phyloP scores from a whole-genome alignment of 192 early-diverging fungal species.

The Coemansia sp. region DNA sequence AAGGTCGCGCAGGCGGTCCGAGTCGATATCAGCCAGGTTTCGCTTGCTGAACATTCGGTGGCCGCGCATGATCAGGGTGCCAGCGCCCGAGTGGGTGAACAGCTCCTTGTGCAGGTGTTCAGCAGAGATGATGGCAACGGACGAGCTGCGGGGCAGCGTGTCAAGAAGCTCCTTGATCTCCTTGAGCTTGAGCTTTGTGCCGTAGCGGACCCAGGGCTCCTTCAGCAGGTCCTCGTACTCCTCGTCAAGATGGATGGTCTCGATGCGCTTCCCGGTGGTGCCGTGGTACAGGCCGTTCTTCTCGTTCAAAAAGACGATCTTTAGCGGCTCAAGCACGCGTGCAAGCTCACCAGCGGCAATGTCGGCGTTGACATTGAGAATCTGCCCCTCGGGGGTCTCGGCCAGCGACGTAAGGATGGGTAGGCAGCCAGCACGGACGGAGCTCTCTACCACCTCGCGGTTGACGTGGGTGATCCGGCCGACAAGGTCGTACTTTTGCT shows the following conservation, averaged over 20 bases:
- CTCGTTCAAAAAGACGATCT: slow-evolving; percentile 97
- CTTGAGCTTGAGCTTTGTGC: slow-evolving; percentile 95
- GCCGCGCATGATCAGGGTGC: slow-evolving; percentile 95
- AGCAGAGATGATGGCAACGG: slow-evolving; percentile 98
- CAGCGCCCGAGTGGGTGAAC: slow-evolving; percentile 97
- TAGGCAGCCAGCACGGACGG: slow-evolving; percentile 89
- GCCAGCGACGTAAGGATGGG: slow-evolving; percentile 96
- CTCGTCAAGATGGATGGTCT: slow-evolving; percentile 97
- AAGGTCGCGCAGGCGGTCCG: slow-evolving; percentile 77
- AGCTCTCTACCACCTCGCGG: slow-evolving; percentile 90
- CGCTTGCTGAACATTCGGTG: slow-evolving; percentile 80
- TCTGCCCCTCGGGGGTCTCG: slow-evolving; percentile 93
- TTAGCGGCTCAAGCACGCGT: slow-evolving; percentile 92
- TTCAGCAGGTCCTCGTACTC: slow-evolving; percentile 95
- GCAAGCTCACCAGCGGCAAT: slow-evolving; percentile 97
- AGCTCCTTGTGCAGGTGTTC: slow-evolving; percentile 99
- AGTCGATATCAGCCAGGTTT: slow-evolving; percentile 68
- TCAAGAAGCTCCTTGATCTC: slow-evolving; percentile 98
- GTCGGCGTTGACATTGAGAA: slow-evolving; percentile 99
- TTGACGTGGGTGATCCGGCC: slow-evolving; percentile 89
- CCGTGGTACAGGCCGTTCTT: slow-evolving; percentile 96
- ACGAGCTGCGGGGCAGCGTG: slow-evolving; percentile 93
- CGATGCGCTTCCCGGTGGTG: slow-evolving; percentile 92
- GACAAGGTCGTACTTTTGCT: slow-evolving; percentile 92
- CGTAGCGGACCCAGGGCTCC: slow-evolving; percentile 96